Conservation (phyloP, 2,329 filamentous ascomycete species). For the Biscogniauxia sp. region DNA sequence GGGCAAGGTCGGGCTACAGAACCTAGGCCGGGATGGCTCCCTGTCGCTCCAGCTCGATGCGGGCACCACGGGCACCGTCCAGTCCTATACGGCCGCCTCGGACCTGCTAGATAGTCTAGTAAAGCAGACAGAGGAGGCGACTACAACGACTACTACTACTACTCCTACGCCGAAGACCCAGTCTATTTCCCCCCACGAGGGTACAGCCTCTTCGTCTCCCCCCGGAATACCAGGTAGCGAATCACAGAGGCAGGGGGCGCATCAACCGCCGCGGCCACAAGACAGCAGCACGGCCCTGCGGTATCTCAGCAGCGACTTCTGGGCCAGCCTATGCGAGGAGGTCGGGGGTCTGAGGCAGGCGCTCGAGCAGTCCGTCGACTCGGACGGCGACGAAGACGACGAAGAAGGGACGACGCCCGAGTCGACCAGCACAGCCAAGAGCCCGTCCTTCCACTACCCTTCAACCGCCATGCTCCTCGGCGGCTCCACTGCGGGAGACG, state of each 20-base stretch:
- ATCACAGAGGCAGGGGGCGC: neutral
- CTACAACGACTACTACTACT: neutral
- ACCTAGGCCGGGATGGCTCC: slow-evolving; percentile 9
- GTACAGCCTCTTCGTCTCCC: neutral
- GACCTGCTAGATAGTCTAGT: neutral
- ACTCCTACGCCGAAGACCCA: neutral
- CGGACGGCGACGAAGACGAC: slow-evolving; percentile 36
- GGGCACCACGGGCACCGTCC: neutral
- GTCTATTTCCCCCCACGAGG: neutral
- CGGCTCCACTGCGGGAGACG: slow-evolving; percentile 17
- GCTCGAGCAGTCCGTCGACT: slow-evolving; percentile 42
- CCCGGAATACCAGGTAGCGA: neutral
- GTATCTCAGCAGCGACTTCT: slow-evolving; percentile 44
- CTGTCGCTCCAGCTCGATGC: neutral
- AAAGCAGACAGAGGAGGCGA: neutral
- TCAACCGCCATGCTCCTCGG: slow-evolving; percentile 28
- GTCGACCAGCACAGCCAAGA: slow-evolving; percentile 10
- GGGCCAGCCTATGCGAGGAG: slow-evolving; percentile 42
- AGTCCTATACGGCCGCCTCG: neutral
- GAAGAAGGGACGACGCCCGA: slow-evolving; percentile 21
- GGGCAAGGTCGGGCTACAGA: slow-evolving; percentile 38
- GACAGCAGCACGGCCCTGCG: slow-evolving; percentile 28
- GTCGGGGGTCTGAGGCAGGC: slow-evolving; percentile 45
- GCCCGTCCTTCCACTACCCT: slow-evolving; percentile 3
- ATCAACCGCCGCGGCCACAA: neutral